phyloP scores from a whole-genome alignment of 2,329 filamentous ascomycete species.

The Aspergillus pseudoterreus region DNA sequence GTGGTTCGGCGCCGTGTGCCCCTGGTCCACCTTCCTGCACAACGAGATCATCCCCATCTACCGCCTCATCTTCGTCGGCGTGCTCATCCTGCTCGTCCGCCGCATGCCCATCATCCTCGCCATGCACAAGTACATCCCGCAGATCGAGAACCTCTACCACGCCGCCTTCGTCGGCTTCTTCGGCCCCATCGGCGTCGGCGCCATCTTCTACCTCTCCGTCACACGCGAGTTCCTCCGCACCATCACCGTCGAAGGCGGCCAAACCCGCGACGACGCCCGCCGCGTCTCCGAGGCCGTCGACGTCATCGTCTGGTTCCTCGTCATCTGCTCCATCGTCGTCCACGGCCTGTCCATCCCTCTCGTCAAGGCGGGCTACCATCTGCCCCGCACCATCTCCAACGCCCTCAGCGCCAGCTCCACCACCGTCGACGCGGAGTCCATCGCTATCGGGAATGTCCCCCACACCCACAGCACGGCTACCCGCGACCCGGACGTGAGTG shows the following conservation, averaged over 20 bases:
- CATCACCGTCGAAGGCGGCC: slow-evolving; percentile 54
- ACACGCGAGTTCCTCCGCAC: slow-evolving; percentile 67
- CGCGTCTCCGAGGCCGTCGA: slow-evolving; percentile 63
- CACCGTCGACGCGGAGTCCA: slow-evolving; percentile 25
- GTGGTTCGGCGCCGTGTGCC: slow-evolving; percentile 84
- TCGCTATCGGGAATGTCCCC: slow-evolving; percentile 23
- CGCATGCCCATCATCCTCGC: slow-evolving; percentile 72
- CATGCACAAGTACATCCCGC: slow-evolving; percentile 71
- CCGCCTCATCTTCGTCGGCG: slow-evolving; percentile 67
- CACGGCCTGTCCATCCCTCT: slow-evolving; percentile 80
- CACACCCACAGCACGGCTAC: slow-evolving; percentile 35
- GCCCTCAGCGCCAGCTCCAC: slow-evolving; percentile 40
- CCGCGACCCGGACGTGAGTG: slow-evolving; percentile 12
- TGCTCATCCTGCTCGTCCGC: slow-evolving; percentile 72
- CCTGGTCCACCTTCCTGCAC: slow-evolving; percentile 67
- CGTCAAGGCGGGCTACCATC: slow-evolving; percentile 45
- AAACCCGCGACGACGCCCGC: slow-evolving; percentile 62
- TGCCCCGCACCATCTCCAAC: slow-evolving; percentile 44
- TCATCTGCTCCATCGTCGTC: slow-evolving; percentile 78
- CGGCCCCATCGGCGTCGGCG: slow-evolving; percentile 85
- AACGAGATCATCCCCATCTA: slow-evolving; percentile 70
- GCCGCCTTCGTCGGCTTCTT: slow-evolving; percentile 90
- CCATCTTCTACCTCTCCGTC: slow-evolving; percentile 85
- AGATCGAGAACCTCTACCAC: slow-evolving; percentile 71
- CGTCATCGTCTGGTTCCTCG: slow-evolving; percentile 81